These are phyloP conservation scores for Penicillium goetzii DNA, from an alignment of 495 filamentous ascomycete species.

Conservation along the genomic window DNA sequence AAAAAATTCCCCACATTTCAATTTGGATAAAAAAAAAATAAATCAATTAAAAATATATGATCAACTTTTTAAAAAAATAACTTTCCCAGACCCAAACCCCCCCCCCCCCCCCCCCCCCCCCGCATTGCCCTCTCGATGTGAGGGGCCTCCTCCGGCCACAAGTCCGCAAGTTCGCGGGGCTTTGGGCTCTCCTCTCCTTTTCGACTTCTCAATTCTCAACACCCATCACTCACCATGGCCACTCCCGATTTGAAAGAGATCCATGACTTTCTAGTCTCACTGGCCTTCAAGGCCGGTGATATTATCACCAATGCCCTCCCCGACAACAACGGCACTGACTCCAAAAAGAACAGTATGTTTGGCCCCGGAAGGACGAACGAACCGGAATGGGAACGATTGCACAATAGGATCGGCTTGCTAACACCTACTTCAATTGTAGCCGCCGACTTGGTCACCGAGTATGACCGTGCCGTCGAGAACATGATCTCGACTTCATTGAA, in stretches of 20 bases:
- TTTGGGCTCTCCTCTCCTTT: neutral
- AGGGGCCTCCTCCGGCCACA: neutral
- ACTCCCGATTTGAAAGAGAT: conserved; percentile 70
- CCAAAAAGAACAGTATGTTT: conserved; percentile 81
- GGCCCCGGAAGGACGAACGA: neutral
- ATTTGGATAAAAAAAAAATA: too few species aligned
- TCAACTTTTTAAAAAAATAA: too few species aligned
- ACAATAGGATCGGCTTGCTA: neutral
- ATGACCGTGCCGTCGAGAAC: conserved; percentile 79
- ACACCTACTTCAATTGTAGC: conserved; percentile 45
- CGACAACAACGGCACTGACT: conserved; percentile 60
- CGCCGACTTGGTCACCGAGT: conserved; percentile 85
- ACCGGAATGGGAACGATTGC: neutral
- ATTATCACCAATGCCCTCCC: conserved; percentile 82
- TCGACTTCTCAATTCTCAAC: neutral
- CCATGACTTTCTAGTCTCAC: conserved; percentile 72
- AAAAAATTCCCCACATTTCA: too few species aligned
- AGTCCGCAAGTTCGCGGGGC: conserved; percentile 1
- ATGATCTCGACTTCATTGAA: conserved; percentile 69
- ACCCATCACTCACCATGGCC: conserved; percentile 18
- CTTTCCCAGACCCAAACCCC: too few species aligned
- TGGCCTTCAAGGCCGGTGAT: conserved; percentile 78
- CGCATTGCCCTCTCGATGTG: neutral
- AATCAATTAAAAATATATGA: too few species aligned
- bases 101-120: too few species aligned